Conservation (phyloP, 805 yeast species). For the Monosporozyma yasuniensis region DNA sequence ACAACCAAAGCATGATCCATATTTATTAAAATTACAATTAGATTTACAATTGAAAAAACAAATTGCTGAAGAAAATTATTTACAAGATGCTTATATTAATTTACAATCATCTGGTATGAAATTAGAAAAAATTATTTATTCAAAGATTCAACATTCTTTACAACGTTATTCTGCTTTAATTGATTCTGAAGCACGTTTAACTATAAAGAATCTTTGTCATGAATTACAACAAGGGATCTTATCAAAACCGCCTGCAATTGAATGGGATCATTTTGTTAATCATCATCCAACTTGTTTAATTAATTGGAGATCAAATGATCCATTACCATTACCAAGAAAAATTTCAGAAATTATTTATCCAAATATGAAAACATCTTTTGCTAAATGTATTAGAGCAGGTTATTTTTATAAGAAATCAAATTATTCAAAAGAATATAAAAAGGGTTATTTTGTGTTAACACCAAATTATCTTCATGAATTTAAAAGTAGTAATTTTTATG, state of each 20-base stretch:
- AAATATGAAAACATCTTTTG: constrained; percentile 42
- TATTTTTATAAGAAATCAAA: constrained; percentile 52
- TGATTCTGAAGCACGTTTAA: constrained; percentile 43
- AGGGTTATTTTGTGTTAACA: constrained; percentile 59
- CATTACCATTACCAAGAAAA: constrained; percentile 37
- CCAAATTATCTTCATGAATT: constrained; percentile 62
- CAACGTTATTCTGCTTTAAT: constrained; percentile 43
- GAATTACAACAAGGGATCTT: constrained; percentile 38
- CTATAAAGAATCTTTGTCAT: constrained; percentile 44
- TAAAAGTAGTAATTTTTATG: constrained; percentile 33
- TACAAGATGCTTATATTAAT: constrained; percentile 57
- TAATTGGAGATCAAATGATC: constrained; percentile 32
- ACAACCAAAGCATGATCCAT: constrained; percentile 50
- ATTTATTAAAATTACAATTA: constrained; percentile 48
- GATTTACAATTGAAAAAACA: constrained; percentile 62
- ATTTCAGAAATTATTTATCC: constrained; percentile 46
- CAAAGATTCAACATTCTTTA: constrained; percentile 52
- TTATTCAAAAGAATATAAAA: constrained; percentile 52
- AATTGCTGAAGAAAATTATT: constrained; percentile 49
- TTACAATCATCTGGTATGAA: constrained; percentile 58
- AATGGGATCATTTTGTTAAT: constrained; percentile 61
- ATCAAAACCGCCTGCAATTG: constrained; percentile 50
- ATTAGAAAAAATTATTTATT: constrained; percentile 52
- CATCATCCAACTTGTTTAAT: constrained; percentile 35
- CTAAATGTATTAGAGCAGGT: constrained; percentile 51